These are phyloP conservation scores for Didymella pomorum DNA, from an alignment of 2,329 filamentous ascomycete species.

Conservation along the genomic window DNA sequence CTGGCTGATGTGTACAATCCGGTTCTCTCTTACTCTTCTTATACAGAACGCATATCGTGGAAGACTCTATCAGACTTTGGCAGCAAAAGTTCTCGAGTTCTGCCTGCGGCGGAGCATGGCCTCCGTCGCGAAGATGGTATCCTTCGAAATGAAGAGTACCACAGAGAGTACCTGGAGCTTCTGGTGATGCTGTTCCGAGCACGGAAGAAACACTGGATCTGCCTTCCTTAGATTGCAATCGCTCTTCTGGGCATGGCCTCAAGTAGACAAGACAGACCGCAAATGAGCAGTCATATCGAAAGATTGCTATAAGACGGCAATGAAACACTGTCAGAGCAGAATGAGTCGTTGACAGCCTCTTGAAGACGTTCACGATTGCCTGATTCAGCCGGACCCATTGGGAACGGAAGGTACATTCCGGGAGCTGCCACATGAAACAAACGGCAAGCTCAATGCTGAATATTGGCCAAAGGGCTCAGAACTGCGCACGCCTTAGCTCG, in stretches of 20 bases:
- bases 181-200: neutral
- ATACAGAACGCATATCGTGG: neutral
- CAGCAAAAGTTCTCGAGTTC: neutral
- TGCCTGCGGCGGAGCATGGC: neutral
- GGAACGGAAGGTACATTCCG: conserved; percentile 10
- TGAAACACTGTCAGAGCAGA: conserved; percentile 1
- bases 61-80: neutral
- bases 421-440: conserved; percentile 5
- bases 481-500: neutral
- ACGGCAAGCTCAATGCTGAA: neutral
- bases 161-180: neutral
- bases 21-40: neutral
- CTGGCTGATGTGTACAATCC: neutral
- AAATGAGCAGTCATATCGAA: neutral
- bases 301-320: neutral
- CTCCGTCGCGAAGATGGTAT: neutral
- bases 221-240: neutral
- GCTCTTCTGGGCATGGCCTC: neutral
- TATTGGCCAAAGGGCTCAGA: neutral
- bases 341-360: neutral
- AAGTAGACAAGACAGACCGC: neutral
- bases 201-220: neutral
- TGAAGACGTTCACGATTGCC: neutral
- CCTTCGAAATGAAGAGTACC: neutral
- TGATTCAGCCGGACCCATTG: conserved; percentile 1